A percentile compares a stretch with the other conserved stretches of the same genome.
phyloP scores from a whole-genome alignment of 495 filamentous ascomycete species.

The Lepraria neglecta region DNA sequence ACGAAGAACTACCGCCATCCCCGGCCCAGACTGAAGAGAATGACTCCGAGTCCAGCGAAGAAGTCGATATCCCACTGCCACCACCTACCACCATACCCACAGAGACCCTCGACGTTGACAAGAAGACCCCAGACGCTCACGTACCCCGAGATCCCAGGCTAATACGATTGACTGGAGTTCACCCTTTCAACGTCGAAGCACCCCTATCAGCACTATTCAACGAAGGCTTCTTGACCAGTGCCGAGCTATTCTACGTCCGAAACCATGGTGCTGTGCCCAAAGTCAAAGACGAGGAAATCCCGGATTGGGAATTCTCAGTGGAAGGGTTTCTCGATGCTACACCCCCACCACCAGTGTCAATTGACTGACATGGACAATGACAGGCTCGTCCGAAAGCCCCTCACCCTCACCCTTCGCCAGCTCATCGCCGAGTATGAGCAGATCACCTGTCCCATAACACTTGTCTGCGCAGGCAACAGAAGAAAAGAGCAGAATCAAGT shows the following conservation, averaged over 20 bases:
- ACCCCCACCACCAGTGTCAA: not conserved
- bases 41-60: constrained; percentile 27
- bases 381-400: constrained; percentile 67
- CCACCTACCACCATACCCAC: constrained; percentile 58
- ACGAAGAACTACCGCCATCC: constrained; percentile 28
- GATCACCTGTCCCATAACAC: constrained; percentile 78
- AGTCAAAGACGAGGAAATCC: constrained; percentile 65
- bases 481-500: constrained; percentile 93
- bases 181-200: constrained; percentile 92
- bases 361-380: constrained; percentile 22
- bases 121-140: constrained; percentile 77
- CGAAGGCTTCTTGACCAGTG: constrained; percentile 81
- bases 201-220: constrained; percentile 75
- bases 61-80: constrained; percentile 58
- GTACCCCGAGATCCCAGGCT: constrained; percentile 81
- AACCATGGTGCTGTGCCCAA: constrained; percentile 87
- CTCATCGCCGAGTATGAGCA: constrained; percentile 73
- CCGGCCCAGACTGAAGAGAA: constrained; percentile 31
- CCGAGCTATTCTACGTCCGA: constrained; percentile 93
- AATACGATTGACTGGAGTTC: constrained; percentile 82
- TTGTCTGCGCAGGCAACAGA: constrained; percentile 91
- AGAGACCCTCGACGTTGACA: constrained; percentile 64
- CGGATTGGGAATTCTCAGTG: constrained; percentile 77
- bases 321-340: constrained; percentile 54
- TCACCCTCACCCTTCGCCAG: constrained; percentile 67